These are phyloP conservation scores for Pestalotiopsis sp. DNA, from an alignment of 2,329 filamentous ascomycete species.

Conservation along the genomic window DNA sequence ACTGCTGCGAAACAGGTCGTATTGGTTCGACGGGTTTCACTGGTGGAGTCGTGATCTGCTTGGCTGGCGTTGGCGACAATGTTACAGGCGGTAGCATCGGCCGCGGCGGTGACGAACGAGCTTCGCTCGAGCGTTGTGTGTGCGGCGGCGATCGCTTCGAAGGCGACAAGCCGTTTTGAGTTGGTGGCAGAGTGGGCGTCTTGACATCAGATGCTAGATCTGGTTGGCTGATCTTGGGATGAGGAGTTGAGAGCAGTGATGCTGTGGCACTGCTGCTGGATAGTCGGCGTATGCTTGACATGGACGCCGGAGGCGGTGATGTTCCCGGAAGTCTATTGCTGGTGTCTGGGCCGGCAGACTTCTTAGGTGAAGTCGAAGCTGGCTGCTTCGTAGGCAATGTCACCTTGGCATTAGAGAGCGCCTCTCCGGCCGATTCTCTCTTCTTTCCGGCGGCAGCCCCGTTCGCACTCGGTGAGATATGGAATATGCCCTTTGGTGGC, in stretches of 20 bases:
- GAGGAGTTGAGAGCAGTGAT: conserved; percentile 33
- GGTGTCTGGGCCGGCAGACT: conserved; percentile 26
- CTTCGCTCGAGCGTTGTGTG: conserved; percentile 29
- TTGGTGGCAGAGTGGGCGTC: conserved; percentile 44
- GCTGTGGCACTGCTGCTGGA: conserved; percentile 23
- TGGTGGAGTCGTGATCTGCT: conserved; percentile 62
- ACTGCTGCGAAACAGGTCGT: conserved; percentile 28
- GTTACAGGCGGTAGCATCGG: conserved; percentile 60
- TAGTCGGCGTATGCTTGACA: conserved; percentile 23
- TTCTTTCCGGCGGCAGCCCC: conserved; percentile 16
- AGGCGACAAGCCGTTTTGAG: conserved; percentile 52
- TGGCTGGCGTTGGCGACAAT: conserved; percentile 59
- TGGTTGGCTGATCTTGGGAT: conserved; percentile 30
- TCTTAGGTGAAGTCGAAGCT: conserved; percentile 30
- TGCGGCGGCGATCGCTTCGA: conserved; percentile 53
- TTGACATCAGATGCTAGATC: conserved; percentile 29
- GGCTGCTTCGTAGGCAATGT: conserved; percentile 22
- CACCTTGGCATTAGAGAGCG: conserved; percentile 24
- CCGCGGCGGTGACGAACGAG: conserved; percentile 32
- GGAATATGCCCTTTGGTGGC: conserved; percentile 35
- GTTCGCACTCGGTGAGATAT: conserved; percentile 28
- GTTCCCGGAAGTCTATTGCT: conserved; percentile 24
- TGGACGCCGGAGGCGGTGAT: conserved; percentile 28
- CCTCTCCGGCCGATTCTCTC: conserved; percentile 19
- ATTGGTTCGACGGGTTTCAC: conserved; percentile 51